Base-by-base conservation (phyloP, 2,329 filamentous ascomycete genomes). In the Neonectria ditissima region DNA sequence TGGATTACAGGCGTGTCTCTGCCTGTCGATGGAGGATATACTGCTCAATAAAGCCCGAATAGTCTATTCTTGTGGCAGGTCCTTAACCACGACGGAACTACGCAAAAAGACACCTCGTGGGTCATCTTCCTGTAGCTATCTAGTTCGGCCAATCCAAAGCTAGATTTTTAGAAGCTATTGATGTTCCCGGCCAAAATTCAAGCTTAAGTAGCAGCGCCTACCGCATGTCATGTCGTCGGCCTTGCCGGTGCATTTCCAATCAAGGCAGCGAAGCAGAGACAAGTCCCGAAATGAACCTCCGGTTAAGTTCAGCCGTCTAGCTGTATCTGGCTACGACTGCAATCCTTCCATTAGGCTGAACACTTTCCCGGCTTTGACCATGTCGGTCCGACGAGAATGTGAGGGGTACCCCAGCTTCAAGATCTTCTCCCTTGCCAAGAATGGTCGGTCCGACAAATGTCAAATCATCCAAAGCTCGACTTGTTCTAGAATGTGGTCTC, bases 1-100 rank as follows among this genome's bases (percentile, higher is more conserved):
- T 82, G 80, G 80, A 79, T 82, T 5, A 82, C 80, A 0, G 80
- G 80, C 0, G 74, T 74, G 1, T 70, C 75, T 43, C 64, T 82
- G 0, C 74, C 80, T 0, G 78, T 82, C 0, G 80, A 82, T 57
- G 80, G 79, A 1, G 80, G 80, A 1, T 77, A 75, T 5, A 81
- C 78, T 0, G 77, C 78, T 10, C 70, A 73, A 57, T 76, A 34
- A 65, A 4, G 11, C 6, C 20, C n/a, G 24, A 6, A 4, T 26
- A 20, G 14, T n/a, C 7, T 41, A n/a, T 10, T 16, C 11, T 41
- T 8, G 8, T 14, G 14, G 13, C 3, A 30, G 37, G 6, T n/a
- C n/a, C n/a, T n/a, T n/a, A n/a, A n/a, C n/a, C n/a, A n/a, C n/a
- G n/a, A n/a, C n/a, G n/a, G n/a, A n/a, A n/a, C n/a, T n/a, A n/a